Percentiles rank a stretch among this genome's conserved stretches.
Evolutionary conservation across 192 early-diverging fungal genomes (phyloP).

Genomic region (Gryganskiella cystojenkinii): DNA sequence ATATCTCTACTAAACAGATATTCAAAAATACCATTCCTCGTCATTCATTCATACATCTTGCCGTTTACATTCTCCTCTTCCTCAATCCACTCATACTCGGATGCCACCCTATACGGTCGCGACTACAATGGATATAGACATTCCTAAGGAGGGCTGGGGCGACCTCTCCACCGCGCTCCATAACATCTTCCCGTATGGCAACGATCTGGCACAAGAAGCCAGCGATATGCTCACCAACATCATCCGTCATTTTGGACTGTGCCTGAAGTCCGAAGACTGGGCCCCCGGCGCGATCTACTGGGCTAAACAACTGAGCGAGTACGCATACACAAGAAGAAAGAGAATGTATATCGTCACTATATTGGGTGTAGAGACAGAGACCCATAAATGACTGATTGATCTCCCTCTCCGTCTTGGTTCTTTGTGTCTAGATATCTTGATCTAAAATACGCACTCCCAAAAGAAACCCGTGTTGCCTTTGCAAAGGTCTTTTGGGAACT

Average conservation of each 20-base stretch:
- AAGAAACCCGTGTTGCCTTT: constrained; percentile 64
- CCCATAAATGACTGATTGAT: background rate
- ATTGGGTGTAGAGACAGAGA: background rate
- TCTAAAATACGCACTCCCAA: constrained; percentile 68
- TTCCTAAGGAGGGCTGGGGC: constrained; percentile 24
- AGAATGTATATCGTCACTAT: no score
- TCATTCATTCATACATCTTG: background rate
- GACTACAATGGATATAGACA: constrained; percentile 10
- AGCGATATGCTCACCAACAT: constrained; percentile 41
- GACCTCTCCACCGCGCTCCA: constrained; percentile 33
- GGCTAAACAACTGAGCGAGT: constrained; percentile 69
- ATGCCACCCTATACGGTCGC: constrained; percentile 23
- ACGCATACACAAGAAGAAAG: no score
- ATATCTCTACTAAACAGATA: no score
- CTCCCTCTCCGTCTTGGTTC: background rate
- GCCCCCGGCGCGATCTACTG: constrained; percentile 64
- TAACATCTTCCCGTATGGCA: constrained; percentile 47
- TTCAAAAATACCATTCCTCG: background rate
- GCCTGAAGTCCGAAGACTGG: constrained; percentile 64
- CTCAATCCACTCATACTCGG: background rate
- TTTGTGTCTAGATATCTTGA: constrained; percentile 68
- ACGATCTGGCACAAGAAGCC: constrained; percentile 34
- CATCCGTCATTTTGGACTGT: constrained; percentile 28
- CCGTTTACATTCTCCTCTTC: constrained; percentile 1
- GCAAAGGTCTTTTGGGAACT: constrained; percentile 75